A percentile compares a stretch with the other conserved stretches of the same genome.
Evolutionary conservation across 2,329 filamentous ascomycete species (phyloP).

Genomic region (Claviceps purpurea): DNA sequence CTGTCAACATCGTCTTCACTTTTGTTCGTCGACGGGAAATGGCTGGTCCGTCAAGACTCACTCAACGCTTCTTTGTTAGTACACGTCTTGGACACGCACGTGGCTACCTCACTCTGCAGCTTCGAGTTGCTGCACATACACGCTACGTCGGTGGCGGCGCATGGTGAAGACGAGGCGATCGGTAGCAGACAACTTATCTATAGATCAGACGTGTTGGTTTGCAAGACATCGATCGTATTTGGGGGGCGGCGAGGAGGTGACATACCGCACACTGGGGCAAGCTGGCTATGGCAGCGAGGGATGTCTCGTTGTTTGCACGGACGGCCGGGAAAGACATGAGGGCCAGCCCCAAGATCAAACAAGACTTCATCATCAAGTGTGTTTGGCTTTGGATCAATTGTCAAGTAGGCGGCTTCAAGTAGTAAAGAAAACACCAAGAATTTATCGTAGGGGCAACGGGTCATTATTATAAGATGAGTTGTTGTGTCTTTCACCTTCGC

Average conservation of each 20-base stretch:
- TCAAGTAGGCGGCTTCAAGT: background rate
- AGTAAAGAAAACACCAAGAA: background rate
- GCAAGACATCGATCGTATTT: background rate
- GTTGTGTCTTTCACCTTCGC: background rate
- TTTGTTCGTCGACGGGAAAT: no score
- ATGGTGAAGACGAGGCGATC: slow-evolving; percentile 14
- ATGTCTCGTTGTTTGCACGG: background rate
- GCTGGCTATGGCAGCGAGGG: background rate
- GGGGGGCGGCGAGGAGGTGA: background rate
- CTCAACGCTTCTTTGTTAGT: slow-evolving; percentile 17
- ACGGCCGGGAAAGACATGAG: background rate
- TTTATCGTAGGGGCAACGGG: background rate
- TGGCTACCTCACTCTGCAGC: slow-evolving; percentile 11
- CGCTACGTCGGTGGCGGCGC: slow-evolving; percentile 13
- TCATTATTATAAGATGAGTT: background rate
- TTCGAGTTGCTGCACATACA: slow-evolving; percentile 19
- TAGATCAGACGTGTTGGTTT: background rate
- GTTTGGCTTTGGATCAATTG: background rate
- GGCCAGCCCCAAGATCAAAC: background rate
- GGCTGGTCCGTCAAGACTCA: slow-evolving; percentile 9
- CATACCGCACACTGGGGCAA: slow-evolving; percentile 5
- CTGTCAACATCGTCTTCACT: background rate
- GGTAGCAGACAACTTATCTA: slow-evolving; percentile 12
- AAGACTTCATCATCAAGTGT: background rate
- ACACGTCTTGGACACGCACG: background rate